Percentiles rank a stretch among this genome's conserved stretches.
Conservation (phyloP, 2,329 filamentous ascomycete species). For the Fusarium guadeloupense region DNA sequence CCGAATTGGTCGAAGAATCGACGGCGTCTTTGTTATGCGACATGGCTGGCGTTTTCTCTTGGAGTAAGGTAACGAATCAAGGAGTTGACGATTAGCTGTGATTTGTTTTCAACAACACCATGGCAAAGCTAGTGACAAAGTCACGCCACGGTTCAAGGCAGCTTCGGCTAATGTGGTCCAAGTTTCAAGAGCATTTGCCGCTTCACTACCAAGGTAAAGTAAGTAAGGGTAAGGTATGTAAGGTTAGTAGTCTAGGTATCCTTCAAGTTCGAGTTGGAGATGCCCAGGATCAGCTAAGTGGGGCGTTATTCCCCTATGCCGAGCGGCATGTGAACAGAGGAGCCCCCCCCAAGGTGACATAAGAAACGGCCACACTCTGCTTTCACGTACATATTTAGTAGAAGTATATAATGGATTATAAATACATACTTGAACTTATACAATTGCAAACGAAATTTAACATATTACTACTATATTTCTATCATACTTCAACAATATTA, state of each 20-base stretch:
- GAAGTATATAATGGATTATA: no score
- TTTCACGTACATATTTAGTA: no score
- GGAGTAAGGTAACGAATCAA: slow-evolving; percentile 3
- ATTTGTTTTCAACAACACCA: slow-evolving; percentile 31
- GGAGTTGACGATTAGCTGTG: slow-evolving; percentile 30
- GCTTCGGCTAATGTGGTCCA: slow-evolving; percentile 8
- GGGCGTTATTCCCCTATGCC: slow-evolving; percentile 34
- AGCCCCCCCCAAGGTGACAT: no score
- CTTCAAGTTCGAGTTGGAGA: slow-evolving; percentile 28
- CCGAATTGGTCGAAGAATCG: slow-evolving; percentile 55
- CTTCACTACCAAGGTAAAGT: not conserved
- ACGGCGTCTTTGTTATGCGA: slow-evolving; percentile 43
- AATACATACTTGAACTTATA: no score
- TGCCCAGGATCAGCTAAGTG: slow-evolving; percentile 38
- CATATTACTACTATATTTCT: no score
- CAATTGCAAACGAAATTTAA: no score
- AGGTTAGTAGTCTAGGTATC: no score
- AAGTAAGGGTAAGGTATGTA: not conserved
- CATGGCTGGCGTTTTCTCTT: slow-evolving; percentile 39
- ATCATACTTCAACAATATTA: no score
- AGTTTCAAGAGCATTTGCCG: slow-evolving; percentile 19
- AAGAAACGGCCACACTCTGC: no score
- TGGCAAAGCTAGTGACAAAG: slow-evolving; percentile 22
- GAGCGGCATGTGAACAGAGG: slow-evolving; percentile 42
- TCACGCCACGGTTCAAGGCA: slow-evolving; percentile 12